Conservation (phyloP, 345 rosid genomes). For the Adansonia digitata region DNA sequence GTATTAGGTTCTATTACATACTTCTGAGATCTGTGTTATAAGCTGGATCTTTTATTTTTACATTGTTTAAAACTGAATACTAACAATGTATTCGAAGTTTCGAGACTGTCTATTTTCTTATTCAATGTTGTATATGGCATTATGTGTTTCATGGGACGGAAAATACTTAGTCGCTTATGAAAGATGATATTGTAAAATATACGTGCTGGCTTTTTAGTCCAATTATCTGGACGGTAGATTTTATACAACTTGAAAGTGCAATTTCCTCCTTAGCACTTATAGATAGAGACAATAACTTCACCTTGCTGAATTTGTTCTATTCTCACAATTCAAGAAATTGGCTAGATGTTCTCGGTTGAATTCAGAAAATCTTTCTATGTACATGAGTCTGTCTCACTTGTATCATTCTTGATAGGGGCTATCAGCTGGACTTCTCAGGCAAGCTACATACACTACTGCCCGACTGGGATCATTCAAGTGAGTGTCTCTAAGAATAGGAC, state of each 20-base stretch:
- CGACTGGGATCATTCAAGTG: slow-evolving; percentile 1
- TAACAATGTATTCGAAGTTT: no score
- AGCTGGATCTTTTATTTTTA: neutral
- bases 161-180: neutral
- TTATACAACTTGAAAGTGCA: neutral
- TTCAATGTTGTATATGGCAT: neutral
- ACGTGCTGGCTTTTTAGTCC: neutral
- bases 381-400: neutral
- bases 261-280: neutral
- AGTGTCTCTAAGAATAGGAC: neutral
- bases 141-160: neutral
- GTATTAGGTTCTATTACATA: neutral
- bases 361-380: neutral
- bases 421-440: slow-evolving; percentile 2
- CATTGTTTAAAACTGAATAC: no score
- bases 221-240: neutral
- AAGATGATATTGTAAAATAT: neutral
- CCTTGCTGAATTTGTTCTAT: neutral
- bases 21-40: neutral
- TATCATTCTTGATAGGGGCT: neutral
- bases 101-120: neutral
- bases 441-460: slow-evolving; percentile 3
- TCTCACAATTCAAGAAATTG: neutral
- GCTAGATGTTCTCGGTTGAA: neutral
- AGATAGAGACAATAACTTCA: neutral